A percentile compares a stretch with the other conserved stretches of the same genome.
These are phyloP conservation scores for Linum trigynum DNA, from an alignment of 345 rosid species.

Conservation along the genomic window DNA sequence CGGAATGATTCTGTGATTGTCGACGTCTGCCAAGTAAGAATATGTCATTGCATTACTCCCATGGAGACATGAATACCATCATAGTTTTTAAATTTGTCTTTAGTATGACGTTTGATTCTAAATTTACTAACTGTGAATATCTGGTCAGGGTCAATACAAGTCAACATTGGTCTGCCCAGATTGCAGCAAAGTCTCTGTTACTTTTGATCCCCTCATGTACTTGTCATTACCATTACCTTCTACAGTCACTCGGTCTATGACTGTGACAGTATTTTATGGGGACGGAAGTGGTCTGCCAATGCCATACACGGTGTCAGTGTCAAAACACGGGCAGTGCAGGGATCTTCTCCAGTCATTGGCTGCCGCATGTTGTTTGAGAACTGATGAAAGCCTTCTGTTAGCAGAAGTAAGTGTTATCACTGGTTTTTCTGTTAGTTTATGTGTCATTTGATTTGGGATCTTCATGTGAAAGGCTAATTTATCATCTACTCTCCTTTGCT, in stretches of 20 bases:
- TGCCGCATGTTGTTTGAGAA: slow-evolving; percentile 65
- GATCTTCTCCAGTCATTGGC: slow-evolving; percentile 66
- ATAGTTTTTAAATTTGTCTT: not conserved
- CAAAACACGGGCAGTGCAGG: slow-evolving; percentile 57
- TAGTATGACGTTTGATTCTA: not conserved
- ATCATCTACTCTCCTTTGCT: slow-evolving; percentile 12
- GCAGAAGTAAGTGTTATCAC: slow-evolving; percentile 50
- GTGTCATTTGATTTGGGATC: not conserved
- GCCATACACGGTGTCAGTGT: slow-evolving; percentile 68
- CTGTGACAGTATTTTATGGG: slow-evolving; percentile 66
- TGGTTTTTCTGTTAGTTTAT: not conserved
- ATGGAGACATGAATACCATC: too few species aligned
- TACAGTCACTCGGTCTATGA: slow-evolving; percentile 64
- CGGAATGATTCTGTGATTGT: slow-evolving; percentile 95
- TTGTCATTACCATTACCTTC: slow-evolving; percentile 87
- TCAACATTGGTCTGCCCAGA: slow-evolving; percentile 85
- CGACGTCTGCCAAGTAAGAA: slow-evolving; percentile 80
- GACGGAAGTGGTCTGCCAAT: slow-evolving; percentile 68
- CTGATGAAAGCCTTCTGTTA: slow-evolving; percentile 69
- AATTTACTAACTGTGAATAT: slow-evolving; percentile 8
- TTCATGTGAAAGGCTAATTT: slow-evolving; percentile 11
- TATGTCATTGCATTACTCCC: not conserved
- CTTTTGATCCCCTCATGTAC: slow-evolving; percentile 96
- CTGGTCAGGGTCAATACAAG: slow-evolving; percentile 87
- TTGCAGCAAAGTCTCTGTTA: slow-evolving; percentile 76